phyloP scores from a whole-genome alignment of 306 rosid species.

The Dicorynia guianensis region DNA sequence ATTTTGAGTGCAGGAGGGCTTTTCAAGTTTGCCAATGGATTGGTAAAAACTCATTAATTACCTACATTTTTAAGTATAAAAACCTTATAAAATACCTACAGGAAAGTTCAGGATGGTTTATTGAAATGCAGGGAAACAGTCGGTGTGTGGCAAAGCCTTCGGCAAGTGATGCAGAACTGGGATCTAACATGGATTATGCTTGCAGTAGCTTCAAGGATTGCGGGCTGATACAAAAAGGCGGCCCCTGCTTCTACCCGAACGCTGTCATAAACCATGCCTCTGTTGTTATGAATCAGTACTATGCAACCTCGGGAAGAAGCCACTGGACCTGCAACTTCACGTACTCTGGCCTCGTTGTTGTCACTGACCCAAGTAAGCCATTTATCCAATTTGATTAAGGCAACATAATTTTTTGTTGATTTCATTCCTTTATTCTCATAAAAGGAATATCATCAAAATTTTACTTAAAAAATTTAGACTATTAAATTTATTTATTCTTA shows the following conservation, averaged over 20 bases:
- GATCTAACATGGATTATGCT: conserved; percentile 30
- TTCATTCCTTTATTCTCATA: no score
- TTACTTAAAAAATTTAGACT: no score
- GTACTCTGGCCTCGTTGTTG: conserved; percentile 34
- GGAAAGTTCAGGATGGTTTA: background rate
- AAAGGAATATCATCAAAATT: no score
- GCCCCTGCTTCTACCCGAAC: conserved; percentile 48
- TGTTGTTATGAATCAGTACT: conserved; percentile 56
- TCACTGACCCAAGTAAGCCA: conserved; percentile 50
- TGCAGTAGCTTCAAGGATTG: conserved; percentile 32
- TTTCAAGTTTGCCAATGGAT: conserved; percentile 38
- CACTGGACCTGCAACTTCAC: conserved; percentile 47
- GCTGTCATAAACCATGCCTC: conserved; percentile 50
- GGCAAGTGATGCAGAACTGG: conserved; percentile 28
- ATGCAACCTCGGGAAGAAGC: conserved; percentile 33
- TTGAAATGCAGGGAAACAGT: conserved; percentile 14
- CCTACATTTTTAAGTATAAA: background rate
- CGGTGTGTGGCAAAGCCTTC: conserved; percentile 53
- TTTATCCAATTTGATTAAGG: background rate
- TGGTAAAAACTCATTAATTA: conserved; percentile 6
- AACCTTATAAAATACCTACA: background rate
- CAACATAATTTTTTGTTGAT: background rate
- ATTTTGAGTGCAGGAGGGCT: conserved; percentile 34
- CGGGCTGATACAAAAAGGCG: conserved; percentile 36
- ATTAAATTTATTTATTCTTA: no score